These are phyloP conservation scores for Arachis monticola DNA, from an alignment of 331 rosid genomes.

Conservation along the genomic window DNA sequence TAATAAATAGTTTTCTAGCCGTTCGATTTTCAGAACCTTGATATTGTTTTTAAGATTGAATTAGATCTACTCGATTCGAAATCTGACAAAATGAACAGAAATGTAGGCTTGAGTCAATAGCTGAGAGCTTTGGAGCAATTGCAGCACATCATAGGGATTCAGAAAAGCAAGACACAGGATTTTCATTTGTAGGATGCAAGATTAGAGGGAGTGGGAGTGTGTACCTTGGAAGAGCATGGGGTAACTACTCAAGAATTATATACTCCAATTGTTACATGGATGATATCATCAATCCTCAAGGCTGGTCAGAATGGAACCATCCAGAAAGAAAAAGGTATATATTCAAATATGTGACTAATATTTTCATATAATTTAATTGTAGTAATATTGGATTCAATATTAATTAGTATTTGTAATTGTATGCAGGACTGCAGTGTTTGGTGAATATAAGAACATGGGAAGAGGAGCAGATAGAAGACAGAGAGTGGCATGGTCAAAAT, in stretches of 20 bases:
- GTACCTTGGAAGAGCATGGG: slow-evolving; percentile 94
- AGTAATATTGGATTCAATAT: no score
- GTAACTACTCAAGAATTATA: slow-evolving; percentile 68
- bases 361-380: no score
- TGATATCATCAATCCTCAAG: slow-evolving; percentile 60
- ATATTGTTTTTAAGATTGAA: no score
- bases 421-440: slow-evolving; percentile 83
- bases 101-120: slow-evolving; percentile 62
- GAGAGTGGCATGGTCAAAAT: slow-evolving; percentile 78
- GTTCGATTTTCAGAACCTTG: no score
- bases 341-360: no score
- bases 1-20: not conserved
- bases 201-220: slow-evolving; percentile 70
- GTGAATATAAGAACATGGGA: slow-evolving; percentile 71
- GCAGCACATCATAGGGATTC: slow-evolving; percentile 83
- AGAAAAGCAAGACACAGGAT: slow-evolving; percentile 61
- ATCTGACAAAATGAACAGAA: slow-evolving; percentile 52
- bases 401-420: not conserved
- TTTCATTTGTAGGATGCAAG: slow-evolving; percentile 75
- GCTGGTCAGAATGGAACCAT: slow-evolving; percentile 83
- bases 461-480: slow-evolving; percentile 62
- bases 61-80: no score
- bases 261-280: slow-evolving; percentile 70
- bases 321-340: slow-evolving; percentile 74
- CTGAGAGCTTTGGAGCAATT: slow-evolving; percentile 75